Conservation (phyloP, 768 basidiomycete genomes). For the Lentinula raphanica region DNA sequence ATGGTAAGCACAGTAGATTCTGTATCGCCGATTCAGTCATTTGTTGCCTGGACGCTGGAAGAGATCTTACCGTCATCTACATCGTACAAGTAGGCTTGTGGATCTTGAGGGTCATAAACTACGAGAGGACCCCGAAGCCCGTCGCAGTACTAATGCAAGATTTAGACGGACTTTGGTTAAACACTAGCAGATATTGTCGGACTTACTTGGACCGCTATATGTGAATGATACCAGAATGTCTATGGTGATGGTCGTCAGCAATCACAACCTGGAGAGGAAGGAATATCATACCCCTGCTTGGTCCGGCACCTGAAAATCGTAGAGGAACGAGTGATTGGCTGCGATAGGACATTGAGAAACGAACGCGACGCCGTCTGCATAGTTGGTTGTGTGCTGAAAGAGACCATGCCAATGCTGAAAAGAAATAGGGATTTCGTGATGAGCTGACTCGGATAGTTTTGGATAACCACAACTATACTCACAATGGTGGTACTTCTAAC, state of each 20-base stretch:
- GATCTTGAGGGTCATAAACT: conserved; percentile 14
- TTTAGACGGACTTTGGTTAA: no score
- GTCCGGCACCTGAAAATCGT: conserved; percentile 22
- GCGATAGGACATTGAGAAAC: conserved; percentile 32
- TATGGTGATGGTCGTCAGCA: conserved; percentile 18
- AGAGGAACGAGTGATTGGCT: conserved; percentile 22
- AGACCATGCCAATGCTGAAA: conserved; percentile 21
- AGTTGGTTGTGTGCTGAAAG: conserved; percentile 6
- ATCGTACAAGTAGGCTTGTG: conserved; percentile 15
- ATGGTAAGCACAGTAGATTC: conserved; percentile 7
- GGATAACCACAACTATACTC: conserved; percentile 8
- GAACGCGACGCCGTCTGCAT: conserved; percentile 21
- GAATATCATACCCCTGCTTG: conserved; percentile 24
- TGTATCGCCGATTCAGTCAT: neutral
- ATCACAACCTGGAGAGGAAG: conserved; percentile 12
- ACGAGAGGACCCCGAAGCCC: conserved; percentile 10
- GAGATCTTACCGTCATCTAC: conserved; percentile 16
- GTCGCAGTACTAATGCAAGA: conserved; percentile 8
- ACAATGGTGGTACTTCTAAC: conserved; percentile 33
- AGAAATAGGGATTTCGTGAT: neutral
- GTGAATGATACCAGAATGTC: conserved; percentile 29
- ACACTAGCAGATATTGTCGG: neutral
- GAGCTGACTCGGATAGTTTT: no score
- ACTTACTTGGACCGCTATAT: conserved; percentile 14
- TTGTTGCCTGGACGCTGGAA: neutral